Base-by-base conservation (phyloP, 441 rosid genomes). In the Arabidopsis lyrata region DNA sequence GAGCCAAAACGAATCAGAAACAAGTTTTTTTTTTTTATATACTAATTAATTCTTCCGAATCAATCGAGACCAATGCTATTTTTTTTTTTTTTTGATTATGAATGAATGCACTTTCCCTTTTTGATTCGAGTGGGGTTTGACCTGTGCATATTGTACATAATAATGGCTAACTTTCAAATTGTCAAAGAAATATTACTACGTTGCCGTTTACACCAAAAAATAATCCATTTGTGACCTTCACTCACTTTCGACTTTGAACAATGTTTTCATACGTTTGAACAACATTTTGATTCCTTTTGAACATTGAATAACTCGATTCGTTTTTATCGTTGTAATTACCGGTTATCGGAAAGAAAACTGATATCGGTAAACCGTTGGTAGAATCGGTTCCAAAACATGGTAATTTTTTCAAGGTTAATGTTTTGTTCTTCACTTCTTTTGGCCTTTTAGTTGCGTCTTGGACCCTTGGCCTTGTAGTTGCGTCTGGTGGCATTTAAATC, bases 61-160 rank as follows among this genome's bases (percentile, higher is more conserved):
- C 52, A 66, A 24, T 35, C 38, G n/a, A 24, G 60, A 63, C 39
- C 53, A 63, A 9, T 63, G 54, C 9, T 8, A 8, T 8, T 22
- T 27, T 42, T 24, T 48, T 16, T 18, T 18, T 27, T 10, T 4
- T 22, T 13, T 39, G 1, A 12, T n/a, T 41, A 41, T 41, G 45
- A 41, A 41, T 12, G 45, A 41, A 41, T 12, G 45, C 45, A 41
- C 45, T 11, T 54, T 54, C 59, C 59, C 12, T 29, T 20, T 22
- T 12, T 12, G 13, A 10, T 59, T 59, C 34, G 9, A 59, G 27
- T 36, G 12, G 3, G 16, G 53, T 54, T 68, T 71, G 66, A 69
- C 74, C 64, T 0, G 11, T 67, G 24, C 11, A 22, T 36, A 6
- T 6, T 1, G 8, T 32, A 32, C 2, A 7, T 34, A 34, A 6